phyloP scores from a whole-genome alignment of 116 monocot genomes.

The Thalassia testudinum region DNA sequence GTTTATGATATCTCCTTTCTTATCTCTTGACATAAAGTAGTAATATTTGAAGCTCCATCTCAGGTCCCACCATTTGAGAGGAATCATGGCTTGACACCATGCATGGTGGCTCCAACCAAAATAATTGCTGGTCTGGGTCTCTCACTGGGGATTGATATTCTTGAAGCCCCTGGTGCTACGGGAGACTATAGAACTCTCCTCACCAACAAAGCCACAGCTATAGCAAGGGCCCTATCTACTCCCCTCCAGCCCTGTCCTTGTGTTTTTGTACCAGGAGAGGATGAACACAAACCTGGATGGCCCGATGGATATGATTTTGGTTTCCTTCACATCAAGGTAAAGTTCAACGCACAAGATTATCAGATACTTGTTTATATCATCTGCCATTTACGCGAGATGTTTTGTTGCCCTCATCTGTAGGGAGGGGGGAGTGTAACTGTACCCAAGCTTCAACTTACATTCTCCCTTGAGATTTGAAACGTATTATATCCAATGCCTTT shows the following conservation, averaged over 20 bases:
- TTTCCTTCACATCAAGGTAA: slow-evolving; percentile 86
- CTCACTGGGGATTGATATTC: slow-evolving; percentile 85
- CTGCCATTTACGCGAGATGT: no score
- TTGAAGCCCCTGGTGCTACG: slow-evolving; percentile 94
- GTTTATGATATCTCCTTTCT: no score
- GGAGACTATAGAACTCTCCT: slow-evolving; percentile 85
- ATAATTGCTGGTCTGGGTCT: slow-evolving; percentile 94
- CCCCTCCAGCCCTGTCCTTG: slow-evolving; percentile 53
- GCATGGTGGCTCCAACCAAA: slow-evolving; percentile 99
- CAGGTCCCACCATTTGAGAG: slow-evolving; percentile 71
- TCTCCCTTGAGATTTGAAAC: background rate
- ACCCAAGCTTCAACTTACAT: background rate
- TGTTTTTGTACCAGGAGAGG: slow-evolving; percentile 81
- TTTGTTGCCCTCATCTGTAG: background rate
- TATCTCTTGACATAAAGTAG: no score
- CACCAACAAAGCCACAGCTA: slow-evolving; percentile 77
- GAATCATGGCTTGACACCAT: slow-evolving; percentile 62
- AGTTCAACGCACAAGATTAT: background rate
- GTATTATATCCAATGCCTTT: background rate
- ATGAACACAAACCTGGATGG: slow-evolving; percentile 48
- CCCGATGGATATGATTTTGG: slow-evolving; percentile 82
- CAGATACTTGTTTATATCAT: no score
- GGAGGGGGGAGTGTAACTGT: background rate
- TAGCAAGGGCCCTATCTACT: slow-evolving; percentile 75
- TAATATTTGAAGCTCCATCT: background rate